A percentile compares a stretch with the other conserved stretches of the same genome.
phyloP scores from a whole-genome alignment of 2,329 filamentous ascomycete species.

The Fusarium sp. region DNA sequence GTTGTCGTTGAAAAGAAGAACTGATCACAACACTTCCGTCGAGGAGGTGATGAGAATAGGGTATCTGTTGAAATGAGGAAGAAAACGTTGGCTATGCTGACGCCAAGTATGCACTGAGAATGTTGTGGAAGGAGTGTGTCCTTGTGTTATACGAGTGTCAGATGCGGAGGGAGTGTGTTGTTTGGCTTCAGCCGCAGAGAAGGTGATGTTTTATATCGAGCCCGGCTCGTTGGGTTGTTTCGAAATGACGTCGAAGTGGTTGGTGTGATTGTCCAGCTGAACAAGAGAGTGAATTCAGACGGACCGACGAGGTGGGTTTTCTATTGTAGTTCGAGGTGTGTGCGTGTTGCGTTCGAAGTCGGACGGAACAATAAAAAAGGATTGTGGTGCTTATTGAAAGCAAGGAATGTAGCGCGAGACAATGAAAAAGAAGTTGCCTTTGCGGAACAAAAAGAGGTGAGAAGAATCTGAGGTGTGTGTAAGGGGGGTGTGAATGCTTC shows the following conservation, averaged over 20 bases:
- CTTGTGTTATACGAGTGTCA: background rate
- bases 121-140: constrained; percentile 17
- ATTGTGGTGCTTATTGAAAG: constrained; percentile 35
- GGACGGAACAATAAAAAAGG: constrained; percentile 28
- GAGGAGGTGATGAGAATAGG: constrained; percentile 13
- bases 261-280: constrained; percentile 34
- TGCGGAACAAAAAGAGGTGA: constrained; percentile 23
- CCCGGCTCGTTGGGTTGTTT: constrained; percentile 15
- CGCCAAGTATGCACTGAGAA: constrained; percentile 17
- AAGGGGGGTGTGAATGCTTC: background rate
- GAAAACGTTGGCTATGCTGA: constrained; percentile 7
- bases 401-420: constrained; percentile 33
- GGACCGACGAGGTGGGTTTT: constrained; percentile 27
- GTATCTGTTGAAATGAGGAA: constrained; percentile 18
- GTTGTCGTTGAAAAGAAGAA: constrained; percentile 6
- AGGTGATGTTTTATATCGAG: constrained; percentile 26
- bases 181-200: constrained; percentile 16
- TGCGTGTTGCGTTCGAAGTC: background rate
- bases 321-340: constrained; percentile 24
- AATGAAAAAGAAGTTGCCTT: constrained; percentile 6
- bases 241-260: constrained; percentile 4
- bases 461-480: constrained; percentile 8
- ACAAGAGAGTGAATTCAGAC: constrained; percentile 29
- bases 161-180: constrained; percentile 18
- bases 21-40: constrained; percentile 25